Base-by-base conservation (phyloP, 2,329 filamentous ascomycete species). In the Aspergillus hortae region DNA sequence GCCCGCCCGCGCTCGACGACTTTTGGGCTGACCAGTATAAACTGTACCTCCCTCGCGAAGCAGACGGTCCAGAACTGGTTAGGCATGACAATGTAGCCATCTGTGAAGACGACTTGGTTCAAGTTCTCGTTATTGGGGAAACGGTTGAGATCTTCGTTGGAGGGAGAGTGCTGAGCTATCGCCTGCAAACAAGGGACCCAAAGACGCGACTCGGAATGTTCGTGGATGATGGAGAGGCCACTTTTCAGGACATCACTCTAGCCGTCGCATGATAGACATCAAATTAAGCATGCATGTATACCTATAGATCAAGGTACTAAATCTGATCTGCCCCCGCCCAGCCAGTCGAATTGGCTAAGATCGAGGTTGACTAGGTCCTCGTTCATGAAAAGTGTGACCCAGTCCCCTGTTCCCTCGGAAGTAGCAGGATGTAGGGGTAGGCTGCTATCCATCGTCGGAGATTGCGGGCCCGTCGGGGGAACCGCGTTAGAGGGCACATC, bases 11-110 rank as follows among this genome's bases (percentile, higher is more conserved):
- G 4, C 25, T 41, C 1, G 46, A 48, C 33, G 23, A 42, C 32
- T n/a, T 43, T 25, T 48, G 47, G 40, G 14, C 17, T 11, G 30
- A 49, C 7, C 46, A 48, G 15, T 48, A 43, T 21, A 49, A 36
- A 6, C 9, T 49, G 10, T 49, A 49, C 40, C 25, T 48, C 4
- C 46, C 46, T 12, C 27, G 27, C 10, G 36, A 42, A 27, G 27
- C 23, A 21, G 46, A 48, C 25, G 44, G 32, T 4, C 44, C 23
- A 25, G 44, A 46, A 7, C 14, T 46, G 21, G 44, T 46, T 12
- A 27, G 25, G 9, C 25, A 27, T 9, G 25, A 27, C 6, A 27
- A 27, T 27, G 25, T 27, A 6, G 9, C 6, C 25, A 27, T 27
- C 25, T 9, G 6, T 27, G 25, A 27, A 6, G 25, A 27, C 6